A percentile compares a stretch with the other conserved stretches of the same genome.
Evolutionary conservation across 768 basidiomycete species (phyloP).

Genomic region (Suillus tomentosus): DNA sequence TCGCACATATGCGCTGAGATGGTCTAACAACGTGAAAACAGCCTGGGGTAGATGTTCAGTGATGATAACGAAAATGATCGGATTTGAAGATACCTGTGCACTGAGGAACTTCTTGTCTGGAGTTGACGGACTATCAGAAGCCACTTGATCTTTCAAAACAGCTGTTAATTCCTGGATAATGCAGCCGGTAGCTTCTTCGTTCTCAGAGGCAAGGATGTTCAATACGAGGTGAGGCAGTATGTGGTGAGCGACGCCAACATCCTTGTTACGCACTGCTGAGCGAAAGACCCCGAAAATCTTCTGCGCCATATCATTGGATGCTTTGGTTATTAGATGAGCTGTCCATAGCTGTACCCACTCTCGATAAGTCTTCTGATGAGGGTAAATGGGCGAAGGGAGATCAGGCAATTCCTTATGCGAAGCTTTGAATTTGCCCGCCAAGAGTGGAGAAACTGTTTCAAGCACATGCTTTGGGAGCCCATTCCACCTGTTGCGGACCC

Average conservation of each 20-base stretch:
- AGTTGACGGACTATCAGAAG: conserved; percentile 54
- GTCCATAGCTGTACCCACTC: conserved; percentile 97
- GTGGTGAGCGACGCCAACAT: conserved; percentile 92
- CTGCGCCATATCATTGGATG: conserved; percentile 57
- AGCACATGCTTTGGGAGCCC: conserved; percentile 78
- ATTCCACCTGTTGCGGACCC: conserved; percentile 77
- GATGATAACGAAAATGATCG: background rate
- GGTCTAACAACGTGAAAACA: conserved; percentile 93
- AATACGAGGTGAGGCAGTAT: conserved; percentile 91
- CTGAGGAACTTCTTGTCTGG: conserved; percentile 85
- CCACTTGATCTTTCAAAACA: conserved; percentile 87
- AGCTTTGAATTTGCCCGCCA: conserved; percentile 67
- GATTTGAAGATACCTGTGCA: conserved; percentile 71
- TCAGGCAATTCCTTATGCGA: conserved; percentile 42
- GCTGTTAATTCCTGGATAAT: conserved; percentile 77
- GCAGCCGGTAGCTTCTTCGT: conserved; percentile 56
- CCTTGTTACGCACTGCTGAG: conserved; percentile 78
- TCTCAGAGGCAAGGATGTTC: conserved; percentile 78
- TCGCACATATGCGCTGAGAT: conserved; percentile 88
- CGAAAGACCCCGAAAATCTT: conserved; percentile 79
- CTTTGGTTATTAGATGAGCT: conserved; percentile 70
- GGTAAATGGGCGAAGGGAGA: conserved; percentile 76
- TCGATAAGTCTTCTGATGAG: conserved; percentile 75
- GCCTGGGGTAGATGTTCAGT: conserved; percentile 51
- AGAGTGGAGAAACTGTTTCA: conserved; percentile 83